Conservation (phyloP, 108 stramenopile species). For the Conticribra guillardii region DNA sequence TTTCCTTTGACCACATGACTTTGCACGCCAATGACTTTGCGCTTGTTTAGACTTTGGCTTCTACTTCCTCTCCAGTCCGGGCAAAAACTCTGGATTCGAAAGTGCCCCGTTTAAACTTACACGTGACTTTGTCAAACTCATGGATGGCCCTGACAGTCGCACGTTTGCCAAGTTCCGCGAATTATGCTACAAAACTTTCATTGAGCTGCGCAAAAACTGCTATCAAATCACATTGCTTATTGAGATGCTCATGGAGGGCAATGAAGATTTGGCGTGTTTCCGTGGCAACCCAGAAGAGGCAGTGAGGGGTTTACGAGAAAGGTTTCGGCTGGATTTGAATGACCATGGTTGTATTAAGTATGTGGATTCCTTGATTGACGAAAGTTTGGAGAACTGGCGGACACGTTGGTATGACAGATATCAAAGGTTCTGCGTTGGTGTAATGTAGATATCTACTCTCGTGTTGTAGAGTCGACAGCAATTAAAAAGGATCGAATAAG, state of each 20-base stretch:
- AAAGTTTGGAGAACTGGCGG: slow-evolving; percentile 94
- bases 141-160: slow-evolving; percentile 91
- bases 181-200: slow-evolving; percentile 88
- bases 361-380: slow-evolving; percentile 89
- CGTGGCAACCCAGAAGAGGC: slow-evolving; percentile 88
- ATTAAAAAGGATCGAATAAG: too few relatives aligned
- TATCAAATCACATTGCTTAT: slow-evolving; percentile 91
- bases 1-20: too few relatives aligned
- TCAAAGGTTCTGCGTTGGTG: slow-evolving; percentile 93
- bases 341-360: slow-evolving; percentile 82
- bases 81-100: slow-evolving; percentile 95
- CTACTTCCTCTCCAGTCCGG: slow-evolving; percentile 93
- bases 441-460: too few relatives aligned
- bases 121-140: slow-evolving; percentile 86
- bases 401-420: slow-evolving; percentile 96
- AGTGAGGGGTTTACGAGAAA: slow-evolving; percentile 74
- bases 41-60: slow-evolving; percentile 75
- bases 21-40: slow-evolving; percentile 5
- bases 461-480: too few relatives aligned
- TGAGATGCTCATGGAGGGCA: slow-evolving; percentile 93
- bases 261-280: slow-evolving; percentile 95
- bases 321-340: slow-evolving; percentile 86
- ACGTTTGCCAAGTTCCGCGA: slow-evolving; percentile 87
- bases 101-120: slow-evolving; percentile 98
- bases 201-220: slow-evolving; percentile 84